These are phyloP conservation scores for Clavariopsis aquatica DNA, from an alignment of 495 filamentous ascomycete species.

Conservation along the genomic window DNA sequence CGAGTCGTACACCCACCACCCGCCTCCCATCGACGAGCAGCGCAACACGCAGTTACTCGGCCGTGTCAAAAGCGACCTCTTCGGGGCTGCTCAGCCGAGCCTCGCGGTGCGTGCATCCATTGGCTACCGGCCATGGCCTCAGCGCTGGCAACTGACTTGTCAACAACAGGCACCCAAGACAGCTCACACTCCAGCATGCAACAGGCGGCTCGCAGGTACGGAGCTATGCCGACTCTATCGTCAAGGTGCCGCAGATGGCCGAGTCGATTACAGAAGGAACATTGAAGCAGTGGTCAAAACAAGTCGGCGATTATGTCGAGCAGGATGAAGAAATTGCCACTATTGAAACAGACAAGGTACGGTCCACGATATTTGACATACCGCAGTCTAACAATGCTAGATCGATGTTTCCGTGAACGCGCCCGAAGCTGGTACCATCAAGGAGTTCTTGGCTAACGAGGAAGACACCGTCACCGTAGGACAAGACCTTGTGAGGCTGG, in stretches of 20 bases:
- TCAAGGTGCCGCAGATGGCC: constrained; percentile 97
- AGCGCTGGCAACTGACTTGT: neutral
- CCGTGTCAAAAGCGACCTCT: constrained; percentile 24
- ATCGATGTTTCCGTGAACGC: constrained; percentile 97
- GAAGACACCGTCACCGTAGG: constrained; percentile 96
- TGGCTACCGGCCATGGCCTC: neutral
- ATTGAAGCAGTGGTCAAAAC: constrained; percentile 91
- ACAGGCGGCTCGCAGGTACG: constrained; percentile 26
- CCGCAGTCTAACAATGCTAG: constrained; percentile 47
- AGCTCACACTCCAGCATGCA: neutral
- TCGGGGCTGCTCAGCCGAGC: constrained; percentile 27
- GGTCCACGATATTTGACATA: constrained; percentile 10
- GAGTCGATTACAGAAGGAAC: constrained; percentile 99
- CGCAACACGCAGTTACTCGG: constrained; percentile 32
- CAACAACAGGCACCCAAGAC: constrained; percentile 16
- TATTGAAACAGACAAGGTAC: constrained; percentile 99
- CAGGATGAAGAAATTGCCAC: constrained; percentile 97
- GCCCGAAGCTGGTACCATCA: constrained; percentile 85
- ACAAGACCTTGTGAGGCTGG: constrained; percentile 83
- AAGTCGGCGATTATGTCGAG: constrained; percentile 92
- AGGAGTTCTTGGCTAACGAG: constrained; percentile 88
- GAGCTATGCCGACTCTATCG: constrained; percentile 63
- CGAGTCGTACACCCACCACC: constrained; percentile 22
- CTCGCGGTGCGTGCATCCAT: constrained; percentile 15
- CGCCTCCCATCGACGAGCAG: constrained; percentile 15